phyloP scores from a whole-genome alignment of 2,329 filamentous ascomycete genomes.

The Rhinocladiella mackenziei region DNA sequence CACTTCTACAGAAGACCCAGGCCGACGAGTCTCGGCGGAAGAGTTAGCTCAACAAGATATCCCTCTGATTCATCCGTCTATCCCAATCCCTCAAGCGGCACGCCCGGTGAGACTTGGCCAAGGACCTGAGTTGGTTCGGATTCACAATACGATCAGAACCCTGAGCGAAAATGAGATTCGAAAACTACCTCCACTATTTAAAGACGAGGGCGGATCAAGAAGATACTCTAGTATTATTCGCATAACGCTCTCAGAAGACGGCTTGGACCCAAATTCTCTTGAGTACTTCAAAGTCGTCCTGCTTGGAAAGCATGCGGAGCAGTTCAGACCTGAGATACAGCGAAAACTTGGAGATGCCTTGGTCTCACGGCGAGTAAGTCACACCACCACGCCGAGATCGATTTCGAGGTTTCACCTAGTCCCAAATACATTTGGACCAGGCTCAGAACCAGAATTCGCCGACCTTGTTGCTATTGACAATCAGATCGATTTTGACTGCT shows the following conservation, averaged over 20 bases:
- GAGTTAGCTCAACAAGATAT: background rate
- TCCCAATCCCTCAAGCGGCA: background rate
- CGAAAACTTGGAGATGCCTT: conserved; percentile 48
- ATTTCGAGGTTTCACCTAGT: conserved; percentile 48
- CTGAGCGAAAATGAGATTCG: conserved; percentile 27
- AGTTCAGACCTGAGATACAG: conserved; percentile 23
- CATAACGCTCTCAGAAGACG: conserved; percentile 30
- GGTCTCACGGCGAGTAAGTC: conserved; percentile 39
- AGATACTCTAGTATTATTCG: conserved; percentile 20
- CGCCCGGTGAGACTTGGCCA: too few relatives aligned
- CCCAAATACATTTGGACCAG: conserved; percentile 46
- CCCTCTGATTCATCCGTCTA: background rate
- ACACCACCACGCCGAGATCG: conserved; percentile 36
- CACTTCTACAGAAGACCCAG: conserved; percentile 9
- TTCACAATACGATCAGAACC: background rate
- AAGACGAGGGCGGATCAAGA: background rate
- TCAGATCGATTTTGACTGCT: conserved; percentile 48
- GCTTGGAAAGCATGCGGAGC: conserved; percentile 19
- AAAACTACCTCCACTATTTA: background rate
- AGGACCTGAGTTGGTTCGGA: background rate
- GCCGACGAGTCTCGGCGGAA: background rate
- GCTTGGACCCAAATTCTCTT: conserved; percentile 17
- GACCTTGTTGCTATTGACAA: conserved; percentile 43
- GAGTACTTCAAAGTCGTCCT: conserved; percentile 23
- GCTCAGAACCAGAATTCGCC: conserved; percentile 44